A percentile compares a stretch with the other conserved stretches of the same genome.
These are phyloP conservation scores for Suillus weaverae DNA, from an alignment of 768 basidiomycete species.

Conservation along the genomic window DNA sequence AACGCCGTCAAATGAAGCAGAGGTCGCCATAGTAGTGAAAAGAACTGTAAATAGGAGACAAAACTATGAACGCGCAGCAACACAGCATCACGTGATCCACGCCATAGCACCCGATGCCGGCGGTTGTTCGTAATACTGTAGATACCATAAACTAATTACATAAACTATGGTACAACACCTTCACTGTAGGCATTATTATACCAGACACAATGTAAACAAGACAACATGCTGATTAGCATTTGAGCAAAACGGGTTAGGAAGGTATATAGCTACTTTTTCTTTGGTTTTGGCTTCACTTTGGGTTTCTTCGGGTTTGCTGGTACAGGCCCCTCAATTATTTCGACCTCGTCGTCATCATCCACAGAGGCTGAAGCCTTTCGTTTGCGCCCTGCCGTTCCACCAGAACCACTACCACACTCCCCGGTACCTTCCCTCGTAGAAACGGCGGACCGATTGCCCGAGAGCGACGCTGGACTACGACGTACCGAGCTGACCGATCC, in stretches of 20 bases:
- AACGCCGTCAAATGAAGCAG: too few species aligned
- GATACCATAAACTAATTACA: background rate
- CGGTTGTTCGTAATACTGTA: too few species aligned
- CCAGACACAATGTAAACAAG: background rate
- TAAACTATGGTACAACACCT: conserved; percentile 3
- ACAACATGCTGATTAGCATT: background rate
- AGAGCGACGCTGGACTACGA: conserved; percentile 50
- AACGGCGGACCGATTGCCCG: conserved; percentile 41
- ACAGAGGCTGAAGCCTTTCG: conserved; percentile 46
- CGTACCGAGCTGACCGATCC: conserved; percentile 35
- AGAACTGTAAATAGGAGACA: too few species aligned
- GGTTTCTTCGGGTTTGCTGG: conserved; percentile 34
- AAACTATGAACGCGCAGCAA: too few species aligned
- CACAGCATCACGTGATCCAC: too few species aligned
- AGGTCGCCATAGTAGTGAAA: too few species aligned
- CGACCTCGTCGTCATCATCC: conserved; percentile 55
- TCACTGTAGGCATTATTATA: conserved; percentile 6
- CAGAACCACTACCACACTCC: conserved; percentile 3
- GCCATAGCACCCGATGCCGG: too few species aligned
- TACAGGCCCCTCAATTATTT: conserved; percentile 50
- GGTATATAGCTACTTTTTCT: conserved; percentile 36
- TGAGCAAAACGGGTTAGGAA: background rate
- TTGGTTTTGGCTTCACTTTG: conserved; percentile 40
- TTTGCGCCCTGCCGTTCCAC: conserved; percentile 34
- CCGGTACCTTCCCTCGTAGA: conserved; percentile 46